Evolutionary conservation across 176 grass and related monocot species (phyloP).

Genomic region (Eremochloa ophiuroides): DNA sequence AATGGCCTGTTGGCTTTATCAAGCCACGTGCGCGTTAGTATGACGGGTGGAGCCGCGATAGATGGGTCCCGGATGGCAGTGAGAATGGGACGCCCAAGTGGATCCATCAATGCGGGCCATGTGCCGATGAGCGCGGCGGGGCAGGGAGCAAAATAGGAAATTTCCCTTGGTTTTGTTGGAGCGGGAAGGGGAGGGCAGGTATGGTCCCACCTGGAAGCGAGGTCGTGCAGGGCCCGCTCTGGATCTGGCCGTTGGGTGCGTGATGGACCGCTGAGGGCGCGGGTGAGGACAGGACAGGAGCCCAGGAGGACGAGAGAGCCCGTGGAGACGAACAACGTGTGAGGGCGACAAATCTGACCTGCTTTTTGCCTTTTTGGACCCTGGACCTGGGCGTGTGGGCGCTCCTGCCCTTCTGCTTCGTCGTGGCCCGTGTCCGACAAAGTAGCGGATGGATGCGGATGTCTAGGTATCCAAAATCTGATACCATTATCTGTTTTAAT

Average conservation of each 20-base stretch:
- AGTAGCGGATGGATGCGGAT: no score
- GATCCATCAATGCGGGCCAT: slow-evolving; percentile 35
- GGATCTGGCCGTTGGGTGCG: background rate
- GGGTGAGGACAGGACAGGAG: background rate
- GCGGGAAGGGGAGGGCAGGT: background rate
- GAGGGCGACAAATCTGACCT: background rate
- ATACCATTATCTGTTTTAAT: no score
- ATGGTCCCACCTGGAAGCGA: slow-evolving; percentile 10
- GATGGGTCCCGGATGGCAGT: background rate
- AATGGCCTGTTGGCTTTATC: background rate
- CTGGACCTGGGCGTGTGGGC: background rate
- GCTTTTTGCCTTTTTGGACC: background rate
- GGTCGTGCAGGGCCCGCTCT: accelerated
- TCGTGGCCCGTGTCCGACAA: no score
- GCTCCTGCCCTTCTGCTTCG: no score
- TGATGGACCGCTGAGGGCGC: background rate
- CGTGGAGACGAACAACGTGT: background rate
- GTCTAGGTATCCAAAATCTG: no score
- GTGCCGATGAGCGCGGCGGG: slow-evolving; percentile 34
- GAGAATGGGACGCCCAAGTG: background rate
- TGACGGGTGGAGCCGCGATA: background rate
- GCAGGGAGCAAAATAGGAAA: background rate
- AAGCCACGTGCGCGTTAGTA: background rate
- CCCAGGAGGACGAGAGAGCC: background rate
- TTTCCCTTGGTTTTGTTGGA: background rate